Conservation (phyloP, 139 green algal species). For the Raphidocelis subcapitata region DNA sequence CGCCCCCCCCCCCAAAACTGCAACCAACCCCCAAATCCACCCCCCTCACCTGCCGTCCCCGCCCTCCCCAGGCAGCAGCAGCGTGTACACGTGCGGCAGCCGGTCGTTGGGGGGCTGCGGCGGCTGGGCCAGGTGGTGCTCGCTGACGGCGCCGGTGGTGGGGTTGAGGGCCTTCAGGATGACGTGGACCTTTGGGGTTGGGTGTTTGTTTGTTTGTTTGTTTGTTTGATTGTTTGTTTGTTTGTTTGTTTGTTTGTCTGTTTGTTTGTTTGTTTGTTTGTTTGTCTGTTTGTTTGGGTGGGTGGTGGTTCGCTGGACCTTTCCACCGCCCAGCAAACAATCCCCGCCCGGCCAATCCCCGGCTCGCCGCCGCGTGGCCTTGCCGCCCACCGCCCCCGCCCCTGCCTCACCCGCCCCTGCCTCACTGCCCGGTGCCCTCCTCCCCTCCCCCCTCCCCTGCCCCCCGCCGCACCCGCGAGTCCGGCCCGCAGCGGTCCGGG, state of each 20-base stretch:
- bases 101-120: slow-evolving; percentile 58
- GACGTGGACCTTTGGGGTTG: slow-evolving; percentile 77
- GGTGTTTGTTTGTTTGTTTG: too few species aligned
- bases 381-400: too few species aligned
- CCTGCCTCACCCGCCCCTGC: too few species aligned
- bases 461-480: slow-evolving; percentile 20
- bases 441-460: too few species aligned
- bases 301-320: neutral
- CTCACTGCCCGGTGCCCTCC: too few species aligned
- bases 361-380: neutral
- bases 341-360: neutral
- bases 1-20: too few species aligned
- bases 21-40: too few species aligned
- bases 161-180: slow-evolving; percentile 83
- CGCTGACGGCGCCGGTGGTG: slow-evolving; percentile 65
- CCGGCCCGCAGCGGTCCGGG: slow-evolving; percentile 85
- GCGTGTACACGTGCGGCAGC: slow-evolving; percentile 77
- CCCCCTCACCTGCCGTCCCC: slow-evolving; percentile 12
- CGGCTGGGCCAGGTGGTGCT: slow-evolving; percentile 87
- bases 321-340: neutral
- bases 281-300: too few species aligned
- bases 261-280: too few species aligned
- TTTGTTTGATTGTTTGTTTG: too few species aligned
- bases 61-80: slow-evolving; percentile 59
- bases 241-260: too few species aligned